Base-by-base conservation (phyloP, 75 land plant species). In the Selaginella tamariscina region DNA sequence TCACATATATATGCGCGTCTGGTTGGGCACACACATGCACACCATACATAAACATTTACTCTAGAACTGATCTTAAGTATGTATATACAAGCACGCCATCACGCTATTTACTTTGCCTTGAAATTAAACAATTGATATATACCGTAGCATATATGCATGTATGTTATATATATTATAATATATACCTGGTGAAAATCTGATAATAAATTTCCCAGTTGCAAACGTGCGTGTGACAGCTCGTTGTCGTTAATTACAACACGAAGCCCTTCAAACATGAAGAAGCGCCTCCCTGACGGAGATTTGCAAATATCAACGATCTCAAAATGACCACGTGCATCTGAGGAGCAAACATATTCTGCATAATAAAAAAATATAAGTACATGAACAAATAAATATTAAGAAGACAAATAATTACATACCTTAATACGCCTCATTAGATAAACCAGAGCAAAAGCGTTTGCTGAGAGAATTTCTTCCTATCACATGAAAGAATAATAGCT, bases 121-220 rank as follows among this genome's bases (percentile, higher is more conserved):
- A 65, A 9, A 29, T 2, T 30, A n/a, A 27, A 27, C 9, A 8
- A 65, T 2, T 1, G 2, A 2, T 9, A 1, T 2, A 32, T 29
- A 11, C 22, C 15, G 23, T 18, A 9, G 27, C 69, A 67, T 56
- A 67, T 21, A 31, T 2, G 64, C 15, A 23, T 21, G 32, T 20
- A 62, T 23, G 22, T 24, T 27, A 0, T 5, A 2, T 27, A 9
- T 2, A n/a, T 28, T 5, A 5, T 5, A 28, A 65, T 13, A 21
- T 33, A 11, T 29, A 77, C 79, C 79, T 77, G 75, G 63, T 73
- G 70, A 56, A 77, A 68, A 24, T 77, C 75, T 24, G 75, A 39
- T 24, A 68, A 56, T 26, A 23, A 23, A 54, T 32, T 21, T 30
- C 79, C 79, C 0, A 68, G 66, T 62, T 27, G 66, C 32, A 77